These are phyloP conservation scores for Cercophora scortea DNA, from an alignment of 495 filamentous ascomycete genomes.

Conservation along the genomic window DNA sequence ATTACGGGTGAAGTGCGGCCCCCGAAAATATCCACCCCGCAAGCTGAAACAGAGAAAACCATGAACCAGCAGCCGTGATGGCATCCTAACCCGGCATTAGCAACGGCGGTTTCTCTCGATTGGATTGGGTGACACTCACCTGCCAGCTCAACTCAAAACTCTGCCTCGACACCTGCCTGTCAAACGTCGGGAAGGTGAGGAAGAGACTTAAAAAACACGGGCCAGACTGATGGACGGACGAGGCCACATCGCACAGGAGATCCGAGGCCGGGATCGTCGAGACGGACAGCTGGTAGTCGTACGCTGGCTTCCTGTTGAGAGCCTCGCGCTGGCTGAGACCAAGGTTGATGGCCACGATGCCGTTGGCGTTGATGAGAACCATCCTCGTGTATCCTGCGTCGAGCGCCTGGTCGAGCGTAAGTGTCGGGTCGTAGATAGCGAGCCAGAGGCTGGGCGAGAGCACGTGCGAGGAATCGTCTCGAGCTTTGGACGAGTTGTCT, in stretches of 20 bases:
- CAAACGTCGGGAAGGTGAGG: constrained; percentile 11
- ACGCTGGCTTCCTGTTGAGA: constrained; percentile 1
- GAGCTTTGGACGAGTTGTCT: constrained; percentile 8
- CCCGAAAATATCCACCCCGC: constrained; percentile 8
- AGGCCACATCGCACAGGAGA: constrained; percentile 4
- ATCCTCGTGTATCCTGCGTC: constrained; percentile 5
- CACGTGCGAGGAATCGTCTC: constrained; percentile 1
- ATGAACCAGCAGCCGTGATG: constrained; percentile 4
- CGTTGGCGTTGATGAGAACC: constrained; percentile 13
- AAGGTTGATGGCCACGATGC: constrained; percentile 10
- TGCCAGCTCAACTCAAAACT: constrained; percentile 2
- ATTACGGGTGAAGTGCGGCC: constrained; percentile 1
- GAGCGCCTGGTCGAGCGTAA: constrained; percentile 5
- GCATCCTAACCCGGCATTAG: not conserved
- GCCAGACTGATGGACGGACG: not conserved
- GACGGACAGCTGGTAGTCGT: constrained; percentile 11
- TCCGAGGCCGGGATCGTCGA: constrained; percentile 5
- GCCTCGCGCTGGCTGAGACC: constrained; percentile 4
- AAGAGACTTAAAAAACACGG: constrained; percentile 3
- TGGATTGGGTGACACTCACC: not conserved
- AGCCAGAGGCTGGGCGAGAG: constrained; percentile 11
- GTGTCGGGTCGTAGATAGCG: constrained; percentile 12
- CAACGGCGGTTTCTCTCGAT: not conserved
- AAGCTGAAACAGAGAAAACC: constrained; percentile 12
- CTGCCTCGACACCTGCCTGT: constrained; percentile 5